Evolutionary conservation across 2,329 filamentous ascomycete species (phyloP).

Genomic region (Ceratocystiopsis minuta): DNA sequence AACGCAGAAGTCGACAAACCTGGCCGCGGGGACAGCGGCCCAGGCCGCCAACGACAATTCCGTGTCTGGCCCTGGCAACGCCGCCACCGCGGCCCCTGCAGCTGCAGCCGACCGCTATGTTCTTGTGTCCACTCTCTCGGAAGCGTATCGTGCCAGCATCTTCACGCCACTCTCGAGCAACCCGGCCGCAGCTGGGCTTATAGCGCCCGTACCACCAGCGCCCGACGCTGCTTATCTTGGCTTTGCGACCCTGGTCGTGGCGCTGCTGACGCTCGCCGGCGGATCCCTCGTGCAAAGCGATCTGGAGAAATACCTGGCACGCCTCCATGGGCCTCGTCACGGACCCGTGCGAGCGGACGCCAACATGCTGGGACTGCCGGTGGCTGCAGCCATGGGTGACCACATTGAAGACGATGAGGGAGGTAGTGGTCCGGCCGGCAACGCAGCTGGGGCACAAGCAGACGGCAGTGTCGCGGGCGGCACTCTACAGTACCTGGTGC

Average conservation of each 20-base stretch:
- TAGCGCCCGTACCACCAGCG: constrained; percentile 36
- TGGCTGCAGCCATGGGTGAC: constrained; percentile 7
- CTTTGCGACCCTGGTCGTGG: constrained; percentile 63
- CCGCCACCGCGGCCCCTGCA: neutral
- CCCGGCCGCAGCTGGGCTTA: constrained; percentile 45
- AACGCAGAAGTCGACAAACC: constrained; percentile 22
- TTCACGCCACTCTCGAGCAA: constrained; percentile 15
- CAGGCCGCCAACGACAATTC: neutral
- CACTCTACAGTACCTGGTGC: constrained; percentile 41
- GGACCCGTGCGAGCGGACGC: constrained; percentile 26
- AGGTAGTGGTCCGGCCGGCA: neutral
- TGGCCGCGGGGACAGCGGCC: constrained; percentile 9
- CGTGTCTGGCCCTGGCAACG: neutral
- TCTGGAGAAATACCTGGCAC: constrained; percentile 43
- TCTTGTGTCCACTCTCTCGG: constrained; percentile 54
- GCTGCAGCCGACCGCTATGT: constrained; percentile 48
- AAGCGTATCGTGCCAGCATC: constrained; percentile 37
- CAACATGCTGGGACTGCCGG: constrained; percentile 43
- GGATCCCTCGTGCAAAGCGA: constrained; percentile 60
- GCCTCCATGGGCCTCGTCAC: constrained; percentile 17
- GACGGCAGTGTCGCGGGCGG: constrained; percentile 3
- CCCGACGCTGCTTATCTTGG: constrained; percentile 66
- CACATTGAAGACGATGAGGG: constrained; percentile 9
- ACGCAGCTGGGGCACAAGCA: neutral
- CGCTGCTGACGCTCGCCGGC: constrained; percentile 59